Conservation (phyloP, 2,329 filamentous ascomycete species). For the Nothomitra cinnamomea region DNA sequence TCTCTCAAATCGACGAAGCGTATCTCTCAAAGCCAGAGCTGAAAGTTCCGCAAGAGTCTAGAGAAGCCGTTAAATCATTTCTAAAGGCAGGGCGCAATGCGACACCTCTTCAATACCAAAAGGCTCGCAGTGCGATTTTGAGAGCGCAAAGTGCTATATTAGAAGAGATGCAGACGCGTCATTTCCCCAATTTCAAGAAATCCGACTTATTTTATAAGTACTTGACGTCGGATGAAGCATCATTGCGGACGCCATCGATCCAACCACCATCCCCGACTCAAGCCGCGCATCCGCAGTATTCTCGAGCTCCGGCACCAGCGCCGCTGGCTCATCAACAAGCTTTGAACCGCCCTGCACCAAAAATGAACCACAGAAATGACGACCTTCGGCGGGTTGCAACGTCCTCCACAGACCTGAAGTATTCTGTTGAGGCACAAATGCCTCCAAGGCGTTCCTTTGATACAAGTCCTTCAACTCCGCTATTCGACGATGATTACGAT, state of each 20-base stretch:
- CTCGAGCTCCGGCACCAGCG: background rate
- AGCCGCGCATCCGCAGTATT: background rate
- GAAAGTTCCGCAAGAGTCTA: conserved; percentile 53
- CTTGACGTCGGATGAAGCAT: conserved; percentile 64
- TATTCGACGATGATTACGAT: conserved; percentile 73
- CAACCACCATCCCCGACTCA: conserved; percentile 9
- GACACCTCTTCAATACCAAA: conserved; percentile 64
- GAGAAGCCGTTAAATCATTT: conserved; percentile 57
- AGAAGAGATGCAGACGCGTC: conserved; percentile 63
- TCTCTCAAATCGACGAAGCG: conserved; percentile 79
- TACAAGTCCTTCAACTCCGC: conserved; percentile 34
- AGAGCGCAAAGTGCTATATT: conserved; percentile 67
- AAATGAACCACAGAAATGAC: conserved; percentile 19
- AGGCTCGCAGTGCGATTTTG: conserved; percentile 65
- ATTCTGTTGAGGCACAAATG: conserved; percentile 29
- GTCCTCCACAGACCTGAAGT: conserved; percentile 32
- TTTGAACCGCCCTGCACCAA: background rate
- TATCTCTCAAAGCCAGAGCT: conserved; percentile 75
- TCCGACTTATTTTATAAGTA: conserved; percentile 96
- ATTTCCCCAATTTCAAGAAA: conserved; percentile 75
- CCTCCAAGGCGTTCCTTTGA: conserved; percentile 54
- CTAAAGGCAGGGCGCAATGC: conserved; percentile 61
- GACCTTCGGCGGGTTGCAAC: conserved; percentile 28
- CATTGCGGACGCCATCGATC: conserved; percentile 17
- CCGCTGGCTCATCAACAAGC: background rate